Percentiles rank a stretch among this genome's conserved stretches.
Conservation (phyloP, 2,329 filamentous ascomycete genomes). For the Aspergillus aculeatinus region DNA sequence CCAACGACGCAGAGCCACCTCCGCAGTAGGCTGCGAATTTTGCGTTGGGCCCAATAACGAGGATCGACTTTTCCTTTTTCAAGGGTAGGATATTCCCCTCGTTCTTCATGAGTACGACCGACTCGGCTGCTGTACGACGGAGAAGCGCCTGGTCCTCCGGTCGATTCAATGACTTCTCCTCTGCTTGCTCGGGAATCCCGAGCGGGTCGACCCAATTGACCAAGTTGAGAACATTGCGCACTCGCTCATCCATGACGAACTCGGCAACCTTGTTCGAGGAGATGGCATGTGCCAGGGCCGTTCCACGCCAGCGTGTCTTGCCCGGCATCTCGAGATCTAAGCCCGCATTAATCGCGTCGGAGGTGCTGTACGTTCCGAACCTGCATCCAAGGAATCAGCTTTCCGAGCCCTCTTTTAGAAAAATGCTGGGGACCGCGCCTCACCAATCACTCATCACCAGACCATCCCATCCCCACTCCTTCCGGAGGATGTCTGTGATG, state of each 20-base stretch:
- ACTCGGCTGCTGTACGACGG: slow-evolving; percentile 65
- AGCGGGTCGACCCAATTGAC: slow-evolving; percentile 57
- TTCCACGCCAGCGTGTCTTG: slow-evolving; percentile 45
- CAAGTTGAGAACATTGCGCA: slow-evolving; percentile 58
- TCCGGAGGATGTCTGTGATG: slow-evolving; percentile 46
- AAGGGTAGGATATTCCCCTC: slow-evolving; percentile 62
- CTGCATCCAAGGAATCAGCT: slow-evolving; percentile 19
- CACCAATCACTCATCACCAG: slow-evolving; percentile 50
- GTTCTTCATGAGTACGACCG: slow-evolving; percentile 73
- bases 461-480: slow-evolving; percentile 49
- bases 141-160: slow-evolving; percentile 64
- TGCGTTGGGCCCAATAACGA: slow-evolving; percentile 57
- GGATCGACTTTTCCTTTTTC: slow-evolving; percentile 46
- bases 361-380: slow-evolving; percentile 49
- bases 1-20: slow-evolving; percentile 62
- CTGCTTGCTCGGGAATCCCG: slow-evolving; percentile 55
- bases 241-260: slow-evolving; percentile 59
- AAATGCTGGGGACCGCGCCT: slow-evolving; percentile 3
- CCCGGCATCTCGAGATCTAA: slow-evolving; percentile 52
- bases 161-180: slow-evolving; percentile 57
- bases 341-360: slow-evolving; percentile 46
- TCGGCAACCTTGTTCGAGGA: slow-evolving; percentile 57
- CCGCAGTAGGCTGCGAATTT: slow-evolving; percentile 54
- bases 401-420: no score
- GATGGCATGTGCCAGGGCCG: slow-evolving; percentile 44